Percentiles rank a stretch among this genome's conserved stretches.
phyloP scores from a whole-genome alignment of 495 filamentous ascomycete genomes.

The Xylaria grammica region DNA sequence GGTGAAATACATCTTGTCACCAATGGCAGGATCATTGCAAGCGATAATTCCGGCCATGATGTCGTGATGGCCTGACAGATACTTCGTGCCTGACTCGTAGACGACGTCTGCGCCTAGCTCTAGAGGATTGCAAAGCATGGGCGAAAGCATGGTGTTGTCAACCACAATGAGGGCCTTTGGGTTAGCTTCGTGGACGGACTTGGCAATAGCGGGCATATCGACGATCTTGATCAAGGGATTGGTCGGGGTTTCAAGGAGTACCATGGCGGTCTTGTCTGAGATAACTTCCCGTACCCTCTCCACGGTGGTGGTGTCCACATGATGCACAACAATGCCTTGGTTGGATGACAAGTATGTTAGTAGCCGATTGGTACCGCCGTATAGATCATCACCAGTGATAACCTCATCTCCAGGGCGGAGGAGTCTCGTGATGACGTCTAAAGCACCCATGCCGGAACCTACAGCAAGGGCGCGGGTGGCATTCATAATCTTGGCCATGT shows the following conservation, averaged over 20 bases:
- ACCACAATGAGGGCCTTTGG: slow-evolving; percentile 84
- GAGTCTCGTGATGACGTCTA: slow-evolving; percentile 95
- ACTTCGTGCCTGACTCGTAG: slow-evolving; percentile 97
- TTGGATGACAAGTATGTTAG: slow-evolving; percentile 88
- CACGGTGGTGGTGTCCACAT: slow-evolving; percentile 87
- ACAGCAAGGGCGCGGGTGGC: slow-evolving; percentile 90
- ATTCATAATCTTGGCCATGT: slow-evolving; percentile 98
- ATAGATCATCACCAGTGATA: slow-evolving; percentile 94
- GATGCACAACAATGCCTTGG: slow-evolving; percentile 89
- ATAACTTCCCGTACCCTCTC: slow-evolving; percentile 71
- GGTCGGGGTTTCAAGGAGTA: slow-evolving; percentile 93
- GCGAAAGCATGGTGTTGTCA: slow-evolving; percentile 98
- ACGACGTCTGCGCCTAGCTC: slow-evolving; percentile 94
- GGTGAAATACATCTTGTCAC: slow-evolving; percentile 90
- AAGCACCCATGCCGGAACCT: slow-evolving; percentile 93
- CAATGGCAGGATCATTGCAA: slow-evolving; percentile 77
- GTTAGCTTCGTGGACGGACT: slow-evolving; percentile 76
- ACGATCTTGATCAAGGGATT: slow-evolving; percentile 98
- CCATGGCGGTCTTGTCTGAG: slow-evolving; percentile 85
- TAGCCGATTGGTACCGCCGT: slow-evolving; percentile 93
- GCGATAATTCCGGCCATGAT: slow-evolving; percentile 98
- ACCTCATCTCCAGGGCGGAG: slow-evolving; percentile 95
- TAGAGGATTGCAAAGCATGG: slow-evolving; percentile 87
- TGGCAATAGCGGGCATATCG: slow-evolving; percentile 81
- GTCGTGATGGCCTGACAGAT: slow-evolving; percentile 97